Evolutionary conservation across 768 basidiomycete genomes (phyloP).

Genomic region (Russula sp.): DNA sequence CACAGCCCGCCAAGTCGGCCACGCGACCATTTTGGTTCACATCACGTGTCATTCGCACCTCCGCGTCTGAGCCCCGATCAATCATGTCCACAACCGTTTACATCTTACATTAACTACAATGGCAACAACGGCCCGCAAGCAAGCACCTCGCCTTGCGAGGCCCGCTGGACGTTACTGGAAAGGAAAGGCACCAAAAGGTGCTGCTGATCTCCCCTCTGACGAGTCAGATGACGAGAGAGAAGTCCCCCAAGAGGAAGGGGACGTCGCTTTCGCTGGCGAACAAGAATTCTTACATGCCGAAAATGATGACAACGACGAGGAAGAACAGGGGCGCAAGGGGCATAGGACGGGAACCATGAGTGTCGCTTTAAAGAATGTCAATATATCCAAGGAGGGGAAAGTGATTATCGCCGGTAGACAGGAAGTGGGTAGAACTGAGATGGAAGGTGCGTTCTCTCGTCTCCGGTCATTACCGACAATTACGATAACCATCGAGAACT

Average conservation of each 20-base stretch:
- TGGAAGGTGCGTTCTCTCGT: constrained; percentile 35
- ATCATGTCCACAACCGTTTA: not conserved
- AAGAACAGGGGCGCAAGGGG: constrained; percentile 27
- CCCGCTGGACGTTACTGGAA: constrained; percentile 87
- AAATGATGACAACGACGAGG: constrained; percentile 39
- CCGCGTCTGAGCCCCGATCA: not conserved
- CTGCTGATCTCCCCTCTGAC: constrained; percentile 48
- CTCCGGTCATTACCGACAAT: constrained; percentile 10
- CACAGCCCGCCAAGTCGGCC: not conserved
- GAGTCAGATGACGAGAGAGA: constrained; percentile 38
- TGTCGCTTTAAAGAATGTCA: constrained; percentile 70
- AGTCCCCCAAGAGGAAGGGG: constrained; percentile 39
- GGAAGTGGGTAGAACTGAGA: constrained; percentile 66
- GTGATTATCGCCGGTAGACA: constrained; percentile 74
- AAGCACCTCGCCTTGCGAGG: constrained; percentile 67
- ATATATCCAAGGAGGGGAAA: constrained; percentile 71
- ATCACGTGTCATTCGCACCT: not conserved
- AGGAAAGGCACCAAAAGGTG: constrained; percentile 81
- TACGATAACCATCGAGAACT: constrained; percentile 21
- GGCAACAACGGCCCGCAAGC: constrained; percentile 41
- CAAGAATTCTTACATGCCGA: constrained; percentile 42
- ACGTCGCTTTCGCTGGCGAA: constrained; percentile 53
- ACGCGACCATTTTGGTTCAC: not conserved
- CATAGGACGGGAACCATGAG: constrained; percentile 44
- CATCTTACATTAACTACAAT: not conserved